Conservation (phyloP, 2,329 filamentous ascomycete genomes). For the Fulvia fulva region DNA sequence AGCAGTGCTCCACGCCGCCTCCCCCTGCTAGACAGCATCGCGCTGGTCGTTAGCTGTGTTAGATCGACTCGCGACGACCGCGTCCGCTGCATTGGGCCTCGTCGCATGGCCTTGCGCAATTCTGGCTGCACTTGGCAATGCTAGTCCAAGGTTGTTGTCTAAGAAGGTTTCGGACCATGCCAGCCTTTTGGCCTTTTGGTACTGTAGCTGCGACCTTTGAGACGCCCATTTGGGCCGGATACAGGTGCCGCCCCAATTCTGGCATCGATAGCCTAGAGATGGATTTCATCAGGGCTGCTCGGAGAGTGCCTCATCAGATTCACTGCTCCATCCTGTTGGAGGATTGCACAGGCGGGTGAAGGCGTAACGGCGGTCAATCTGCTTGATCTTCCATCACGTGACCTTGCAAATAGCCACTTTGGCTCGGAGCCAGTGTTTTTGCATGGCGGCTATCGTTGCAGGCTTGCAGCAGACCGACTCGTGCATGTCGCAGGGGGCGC, state of each 20-base stretch:
- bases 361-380: neutral
- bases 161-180: neutral
- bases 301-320: neutral
- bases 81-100: slow-evolving; percentile 1
- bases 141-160: neutral
- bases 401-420: neutral
- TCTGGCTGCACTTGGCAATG: neutral
- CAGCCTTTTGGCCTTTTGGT: neutral
- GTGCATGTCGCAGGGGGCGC: neutral
- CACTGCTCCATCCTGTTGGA: neutral
- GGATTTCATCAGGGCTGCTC: neutral
- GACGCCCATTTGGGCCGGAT: neutral
- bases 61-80: neutral
- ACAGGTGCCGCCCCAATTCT: too few relatives aligned
- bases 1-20: slow-evolving; percentile 1
- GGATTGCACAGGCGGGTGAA: neutral
- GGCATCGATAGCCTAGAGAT: too few relatives aligned
- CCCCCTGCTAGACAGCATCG: neutral
- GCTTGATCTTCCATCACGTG: neutral
- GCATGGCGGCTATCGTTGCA: neutral
- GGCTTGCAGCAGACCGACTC: neutral
- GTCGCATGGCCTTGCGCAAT: slow-evolving; percentile 1
- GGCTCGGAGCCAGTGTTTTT: neutral
- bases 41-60: neutral
- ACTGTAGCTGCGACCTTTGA: neutral